phyloP scores from a whole-genome alignment of 108 stramenopile species.

The Nitzschia sp. region DNA sequence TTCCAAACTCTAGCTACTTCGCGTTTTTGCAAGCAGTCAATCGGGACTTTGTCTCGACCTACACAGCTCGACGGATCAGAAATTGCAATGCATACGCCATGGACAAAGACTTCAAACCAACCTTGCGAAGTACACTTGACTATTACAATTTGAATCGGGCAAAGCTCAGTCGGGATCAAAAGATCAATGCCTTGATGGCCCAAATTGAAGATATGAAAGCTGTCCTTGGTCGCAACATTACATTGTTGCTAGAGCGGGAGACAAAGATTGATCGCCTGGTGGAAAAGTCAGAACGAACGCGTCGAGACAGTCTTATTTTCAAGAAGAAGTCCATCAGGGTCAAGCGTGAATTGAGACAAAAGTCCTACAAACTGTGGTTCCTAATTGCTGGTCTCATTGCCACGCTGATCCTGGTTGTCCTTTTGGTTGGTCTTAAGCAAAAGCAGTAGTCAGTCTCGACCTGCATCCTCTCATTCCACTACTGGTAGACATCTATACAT shows the following conservation, averaged over 20 bases:
- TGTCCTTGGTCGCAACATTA: conserved; percentile 66
- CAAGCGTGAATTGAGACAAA: conserved; percentile 16
- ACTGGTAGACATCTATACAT: too few species aligned
- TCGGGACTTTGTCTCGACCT: conserved; percentile 50
- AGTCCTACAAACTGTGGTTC: conserved; percentile 19
- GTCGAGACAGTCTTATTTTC: conserved; percentile 59
- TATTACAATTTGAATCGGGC: conserved; percentile 71
- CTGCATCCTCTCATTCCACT: too few species aligned
- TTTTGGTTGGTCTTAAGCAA: conserved; percentile 7
- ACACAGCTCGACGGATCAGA: conserved; percentile 39
- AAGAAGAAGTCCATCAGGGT: conserved; percentile 28
- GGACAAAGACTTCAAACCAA: conserved; percentile 59
- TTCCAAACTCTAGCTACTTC: conserved; percentile 46
- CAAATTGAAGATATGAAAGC: conserved; percentile 71
- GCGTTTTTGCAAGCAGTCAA: conserved; percentile 59
- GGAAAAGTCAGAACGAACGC: conserved; percentile 51
- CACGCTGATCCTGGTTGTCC: not conserved
- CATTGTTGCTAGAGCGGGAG: conserved; percentile 56
- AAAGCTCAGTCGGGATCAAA: conserved; percentile 41
- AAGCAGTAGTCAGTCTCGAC: too few species aligned
- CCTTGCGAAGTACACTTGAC: conserved; percentile 59
- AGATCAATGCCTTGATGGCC: conserved; percentile 36
- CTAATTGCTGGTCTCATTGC: conserved; percentile 18
- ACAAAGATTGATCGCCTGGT: conserved; percentile 50
- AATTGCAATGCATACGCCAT: conserved; percentile 70